Evolutionary conservation across 108 stramenopile species (phyloP), one percentile per base, ranked within the genome.

Genomic region (Cyclostephanos invisitatus): DNA sequence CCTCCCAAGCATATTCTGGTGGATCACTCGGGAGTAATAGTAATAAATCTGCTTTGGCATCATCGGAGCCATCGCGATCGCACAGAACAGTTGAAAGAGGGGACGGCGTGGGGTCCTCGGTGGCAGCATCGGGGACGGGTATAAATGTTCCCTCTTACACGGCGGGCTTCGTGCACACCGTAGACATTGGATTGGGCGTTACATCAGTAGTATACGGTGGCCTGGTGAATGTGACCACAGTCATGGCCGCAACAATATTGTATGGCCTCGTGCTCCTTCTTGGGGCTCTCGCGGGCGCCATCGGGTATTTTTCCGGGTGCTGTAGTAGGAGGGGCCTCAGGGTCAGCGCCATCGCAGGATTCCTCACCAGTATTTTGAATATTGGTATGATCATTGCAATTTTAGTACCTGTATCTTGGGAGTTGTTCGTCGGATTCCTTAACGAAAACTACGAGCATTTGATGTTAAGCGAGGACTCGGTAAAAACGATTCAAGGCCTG

Each of bases 231-330:
- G 77, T 65, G 17, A 27, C 54, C 2, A 15, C 38, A 42, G 77
- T 70, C 21, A 66, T 35, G 38, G 78, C 66, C 32, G 18, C 36
- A 9, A 12, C 61, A 2, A 54, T 78, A 50, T 53, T 50, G 8
- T 68, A 72, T 40, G 78, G 78, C 7, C 32, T 68, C 7, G 25
- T 78, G 14, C 78, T 78, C 46, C 7, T 67, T 11, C 44, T 72
- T 4, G 71, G 78, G 8, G n/a, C 67, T 10, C 18, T 78, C 11
- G 66, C 62, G 12, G 78, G 71, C 53, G 59, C 40, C 11, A 59
- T 78, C 20, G 78, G 78, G 17, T 78, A 78, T 78, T 72, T 36
- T 61, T 62, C 71, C 14, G 60, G 22, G 42, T 28, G 51, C 0
- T 61, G 66, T 17, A 62, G 71, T 47, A 72, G 64, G 61, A 27